A percentile compares a stretch with the other conserved stretches of the same genome.
Evolutionary conservation across 345 rosid species (phyloP).

Genomic region (Conringia planisiliqua): DNA sequence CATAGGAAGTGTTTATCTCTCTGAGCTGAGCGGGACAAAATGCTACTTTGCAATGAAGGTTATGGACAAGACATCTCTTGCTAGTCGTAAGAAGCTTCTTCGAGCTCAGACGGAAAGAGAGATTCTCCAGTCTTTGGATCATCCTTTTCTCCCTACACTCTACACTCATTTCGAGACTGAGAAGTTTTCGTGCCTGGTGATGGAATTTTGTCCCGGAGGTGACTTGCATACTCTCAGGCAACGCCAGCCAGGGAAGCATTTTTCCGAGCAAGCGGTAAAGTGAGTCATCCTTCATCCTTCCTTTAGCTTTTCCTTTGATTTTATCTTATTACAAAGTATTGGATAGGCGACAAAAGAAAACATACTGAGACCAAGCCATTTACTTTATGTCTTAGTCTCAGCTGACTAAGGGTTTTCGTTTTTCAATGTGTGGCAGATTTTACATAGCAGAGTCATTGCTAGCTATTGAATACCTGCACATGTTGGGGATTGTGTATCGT

Average conservation of each 20-base stretch:
- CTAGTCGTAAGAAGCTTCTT: conserved; percentile 82
- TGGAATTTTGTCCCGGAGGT: conserved; percentile 97
- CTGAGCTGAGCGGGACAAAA: conserved; percentile 84
- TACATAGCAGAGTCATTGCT: conserved; percentile 70
- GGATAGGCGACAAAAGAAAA: neutral
- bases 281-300: conserved; percentile 37
- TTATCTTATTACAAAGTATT: neutral
- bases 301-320: neutral
- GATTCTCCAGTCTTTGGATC: conserved; percentile 82
- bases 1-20: conserved; percentile 88
- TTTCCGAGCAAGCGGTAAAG: conserved; percentile 90
- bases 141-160: conserved; percentile 88
- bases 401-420: neutral
- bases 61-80: conserved; percentile 91
- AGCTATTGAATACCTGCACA: conserved; percentile 72
- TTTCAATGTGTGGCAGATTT: conserved; percentile 46
- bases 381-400: neutral
- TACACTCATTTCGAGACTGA: conserved; percentile 90
- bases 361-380: neutral
- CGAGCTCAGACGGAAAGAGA: conserved; percentile 95
- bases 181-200: conserved; percentile 84
- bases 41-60: conserved; percentile 93
- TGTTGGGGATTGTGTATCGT: conserved; percentile 74
- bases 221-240: conserved; percentile 90
- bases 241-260: conserved; percentile 88